These are phyloP conservation scores for Pythium utonaiense DNA, from an alignment of 352 stramenopile species.

Conservation along the genomic window DNA sequence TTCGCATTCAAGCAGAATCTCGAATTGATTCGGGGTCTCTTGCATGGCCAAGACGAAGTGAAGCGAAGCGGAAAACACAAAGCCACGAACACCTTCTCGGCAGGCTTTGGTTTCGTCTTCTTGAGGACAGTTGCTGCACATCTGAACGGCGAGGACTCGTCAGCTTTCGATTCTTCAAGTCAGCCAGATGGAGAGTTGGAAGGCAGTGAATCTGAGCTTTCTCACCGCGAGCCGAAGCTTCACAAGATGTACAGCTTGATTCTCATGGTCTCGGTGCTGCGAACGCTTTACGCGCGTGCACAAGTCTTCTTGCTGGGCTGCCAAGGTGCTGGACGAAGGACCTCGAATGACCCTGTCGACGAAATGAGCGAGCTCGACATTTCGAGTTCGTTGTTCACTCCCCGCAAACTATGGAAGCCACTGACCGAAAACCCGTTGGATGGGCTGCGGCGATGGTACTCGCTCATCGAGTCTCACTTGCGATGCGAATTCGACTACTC, in stretches of 20 bases:
- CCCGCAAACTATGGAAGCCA: too few relatives aligned
- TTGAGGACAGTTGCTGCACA: slow-evolving; percentile 22
- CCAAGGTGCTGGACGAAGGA: slow-evolving; percentile 5
- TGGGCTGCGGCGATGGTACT: too few relatives aligned
- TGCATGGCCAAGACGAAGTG: neutral
- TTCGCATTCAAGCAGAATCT: slow-evolving; percentile 69
- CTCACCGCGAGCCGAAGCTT: slow-evolving; percentile 47
- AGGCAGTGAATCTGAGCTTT: neutral
- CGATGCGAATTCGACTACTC: too few relatives aligned
- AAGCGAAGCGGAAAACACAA: neutral
- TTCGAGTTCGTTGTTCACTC: too few relatives aligned
- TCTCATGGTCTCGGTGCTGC: slow-evolving; percentile 76
- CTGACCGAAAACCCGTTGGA: too few relatives aligned
- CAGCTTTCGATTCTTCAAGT: slow-evolving; percentile 18
- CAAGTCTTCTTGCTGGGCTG: slow-evolving; percentile 55
- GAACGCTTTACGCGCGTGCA: slow-evolving; percentile 63
- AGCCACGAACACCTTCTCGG: slow-evolving; percentile 1
- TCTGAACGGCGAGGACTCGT: slow-evolving; percentile 12
- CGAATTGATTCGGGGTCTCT: slow-evolving; percentile 43
- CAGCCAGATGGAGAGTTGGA: slow-evolving; percentile 13
- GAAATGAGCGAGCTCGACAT: too few relatives aligned
- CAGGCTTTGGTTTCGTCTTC: slow-evolving; percentile 65
- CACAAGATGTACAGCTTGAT: slow-evolving; percentile 84
- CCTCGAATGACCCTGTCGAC: too few relatives aligned
- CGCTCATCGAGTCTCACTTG: too few relatives aligned